Evolutionary conservation across 495 filamentous ascomycete species (phyloP).

Genomic region (Antarctomyces pellizariae): DNA sequence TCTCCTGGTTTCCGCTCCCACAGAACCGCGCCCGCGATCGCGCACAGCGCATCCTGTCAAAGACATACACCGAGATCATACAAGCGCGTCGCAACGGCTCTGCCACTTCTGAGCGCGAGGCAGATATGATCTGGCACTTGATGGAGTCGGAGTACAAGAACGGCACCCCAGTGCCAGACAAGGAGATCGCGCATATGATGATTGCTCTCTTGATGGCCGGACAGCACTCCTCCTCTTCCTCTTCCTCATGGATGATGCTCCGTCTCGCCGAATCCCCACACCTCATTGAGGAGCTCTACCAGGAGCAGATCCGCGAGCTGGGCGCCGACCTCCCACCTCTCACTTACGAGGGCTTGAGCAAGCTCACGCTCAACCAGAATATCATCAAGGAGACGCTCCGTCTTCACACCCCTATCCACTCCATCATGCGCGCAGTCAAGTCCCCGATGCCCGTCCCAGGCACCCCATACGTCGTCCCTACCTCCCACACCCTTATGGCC

Average conservation of each 20-base stretch:
- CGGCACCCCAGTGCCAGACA: slow-evolving; percentile 43
- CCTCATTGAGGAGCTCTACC: slow-evolving; percentile 50
- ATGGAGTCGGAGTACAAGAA: slow-evolving; percentile 63
- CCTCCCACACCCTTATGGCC: slow-evolving; percentile 51
- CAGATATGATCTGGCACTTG: slow-evolving; percentile 66
- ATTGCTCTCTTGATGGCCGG: slow-evolving; percentile 78
- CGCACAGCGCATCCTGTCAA: slow-evolving; percentile 50
- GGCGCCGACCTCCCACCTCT: slow-evolving; percentile 40
- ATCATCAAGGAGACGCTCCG: slow-evolving; percentile 65
- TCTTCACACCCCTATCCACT: slow-evolving; percentile 61
- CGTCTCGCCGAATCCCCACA: slow-evolving; percentile 50
- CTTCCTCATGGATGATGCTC: slow-evolving; percentile 60
- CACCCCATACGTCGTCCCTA: slow-evolving; percentile 57
- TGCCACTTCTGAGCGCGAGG: slow-evolving; percentile 22
- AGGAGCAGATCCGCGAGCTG: slow-evolving; percentile 42
- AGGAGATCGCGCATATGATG: slow-evolving; percentile 78
- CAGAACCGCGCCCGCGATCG: slow-evolving; percentile 58
- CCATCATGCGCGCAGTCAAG: slow-evolving; percentile 69
- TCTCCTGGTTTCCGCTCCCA: slow-evolving; percentile 71
- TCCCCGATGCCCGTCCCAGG: slow-evolving; percentile 53
- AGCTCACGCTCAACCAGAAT: slow-evolving; percentile 42
- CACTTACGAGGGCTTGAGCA: slow-evolving; percentile 39
- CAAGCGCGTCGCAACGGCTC: slow-evolving; percentile 29
- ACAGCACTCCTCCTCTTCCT: slow-evolving; percentile 69
- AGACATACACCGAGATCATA: slow-evolving; percentile 61